Base-by-base conservation (phyloP, 225 moss, liverwort and hornwort genomes). In the Antitrichia curtipendula region DNA sequence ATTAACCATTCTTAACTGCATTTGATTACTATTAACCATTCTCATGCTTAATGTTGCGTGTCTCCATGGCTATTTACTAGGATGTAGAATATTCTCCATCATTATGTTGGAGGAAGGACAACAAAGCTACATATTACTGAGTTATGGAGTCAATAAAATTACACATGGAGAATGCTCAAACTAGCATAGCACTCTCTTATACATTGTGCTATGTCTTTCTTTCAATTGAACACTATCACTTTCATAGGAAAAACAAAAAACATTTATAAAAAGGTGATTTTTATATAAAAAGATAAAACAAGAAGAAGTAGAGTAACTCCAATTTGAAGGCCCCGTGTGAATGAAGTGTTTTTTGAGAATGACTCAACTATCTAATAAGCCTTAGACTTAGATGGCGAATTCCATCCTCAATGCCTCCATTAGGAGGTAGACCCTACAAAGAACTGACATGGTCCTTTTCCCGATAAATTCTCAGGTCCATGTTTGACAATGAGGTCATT, bases 191-290 rank as follows among this genome's bases (percentile, higher is more conserved):
- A 75, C 5, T 36, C 52, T 13, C 8, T 22, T 8, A 8, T 8
- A 8, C 0, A 0, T 22, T 36, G 75, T 36, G 23, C 22, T 6
- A 13, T 40, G 13, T 7, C 12, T 40, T 77, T 53, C 19, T 28
- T 54, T 57, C 19, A 27, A 40, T 38, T 57, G 28, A 56, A 23
- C 3, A 28, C 1, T 25, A 3, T 53, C 8, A 15, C 2, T 23
- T 36, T 36, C 0, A 1, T 15, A 14, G 0, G 22, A 15, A 20
- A 12, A 23, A 23, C 0, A 7, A 9, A 22, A 8, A 1, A 3
- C 22, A 5, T 34, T 43, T 9, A 27, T 41, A 6, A 15, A 28
- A 70, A 25, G 5, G 0, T 9, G 16, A 41, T 9, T 25, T 27
- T 52, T 8, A 5, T 22, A 75, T n/a, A 1, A 18, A 71, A 32